Evolutionary conservation across 148 eudicot species (phyloP).

Genomic region (Chenopodium album): DNA sequence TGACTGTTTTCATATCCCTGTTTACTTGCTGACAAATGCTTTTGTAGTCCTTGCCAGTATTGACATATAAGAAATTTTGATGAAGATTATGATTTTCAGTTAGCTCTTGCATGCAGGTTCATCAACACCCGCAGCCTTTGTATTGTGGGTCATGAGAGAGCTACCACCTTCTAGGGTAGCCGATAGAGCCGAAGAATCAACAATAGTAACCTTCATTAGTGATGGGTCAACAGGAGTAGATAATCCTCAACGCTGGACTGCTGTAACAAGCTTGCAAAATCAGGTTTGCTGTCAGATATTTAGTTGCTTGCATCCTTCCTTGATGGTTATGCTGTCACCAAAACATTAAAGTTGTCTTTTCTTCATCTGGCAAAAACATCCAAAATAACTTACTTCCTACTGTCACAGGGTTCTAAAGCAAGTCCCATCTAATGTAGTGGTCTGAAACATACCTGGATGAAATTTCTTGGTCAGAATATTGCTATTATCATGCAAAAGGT

Average conservation of each 20-base stretch:
- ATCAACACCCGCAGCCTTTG: conserved; percentile 74
- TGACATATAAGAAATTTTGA: neutral
- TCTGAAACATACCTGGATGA: neutral
- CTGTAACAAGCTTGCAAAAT: conserved; percentile 62
- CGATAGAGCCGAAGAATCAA: conserved; percentile 50
- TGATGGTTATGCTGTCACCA: neutral
- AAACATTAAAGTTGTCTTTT: neutral
- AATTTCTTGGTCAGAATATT: neutral
- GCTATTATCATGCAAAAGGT: neutral
- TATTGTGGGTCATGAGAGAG: conserved; percentile 88
- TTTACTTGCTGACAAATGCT: neutral
- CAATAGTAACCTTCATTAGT: conserved; percentile 62
- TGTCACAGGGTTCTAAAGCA: conserved; percentile 31
- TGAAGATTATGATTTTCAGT: conserved; percentile 8
- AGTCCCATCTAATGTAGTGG: conserved; percentile 32
- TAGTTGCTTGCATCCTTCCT: neutral
- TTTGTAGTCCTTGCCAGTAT: neutral
- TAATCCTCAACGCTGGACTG: conserved; percentile 68
- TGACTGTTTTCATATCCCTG: neutral
- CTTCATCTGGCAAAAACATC: neutral
- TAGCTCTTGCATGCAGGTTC: conserved; percentile 45
- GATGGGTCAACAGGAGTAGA: conserved; percentile 45
- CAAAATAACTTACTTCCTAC: conserved; percentile 1
- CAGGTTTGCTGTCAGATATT: conserved; percentile 47
- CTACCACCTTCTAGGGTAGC: conserved; percentile 56